Base-by-base conservation (phyloP, 768 basidiomycete genomes). In the Rhodotorula graminis region DNA sequence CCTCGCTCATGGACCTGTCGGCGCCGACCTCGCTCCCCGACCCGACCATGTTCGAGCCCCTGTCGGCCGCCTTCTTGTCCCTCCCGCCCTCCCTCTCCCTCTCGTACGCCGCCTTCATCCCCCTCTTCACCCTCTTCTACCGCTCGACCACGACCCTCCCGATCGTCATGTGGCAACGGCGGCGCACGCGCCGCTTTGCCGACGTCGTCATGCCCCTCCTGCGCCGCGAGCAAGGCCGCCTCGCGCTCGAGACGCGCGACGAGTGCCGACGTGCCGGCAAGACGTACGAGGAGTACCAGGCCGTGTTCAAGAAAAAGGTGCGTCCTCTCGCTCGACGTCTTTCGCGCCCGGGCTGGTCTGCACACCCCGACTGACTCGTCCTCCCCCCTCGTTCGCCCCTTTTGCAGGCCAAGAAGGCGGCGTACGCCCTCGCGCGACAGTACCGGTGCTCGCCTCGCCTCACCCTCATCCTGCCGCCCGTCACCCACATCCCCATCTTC, bases 401-500 rank as follows among this genome's bases (percentile, higher is more conserved):
- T 27, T 23, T 10, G 14, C 75, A 78, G 76, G 68, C 74, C 15
- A 72, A 72, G 37, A 29, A 31, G 37, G 49, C 61, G 9, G 70
- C 73, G 16, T 57, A 63, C 16, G 18, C 31, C 2, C 52, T 78
- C 37, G 61, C 76, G 5, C 57, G 64, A 10, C 29, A 75, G 60
- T 67, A 80, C 76, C 53, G 67, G 6, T 81, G 81, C 57, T 79
- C 80, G n/a, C 80, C 82, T 0, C 65, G 78, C 10, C 65, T 78
- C 2, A 82, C 82, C 12, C 64, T 80, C 18, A 63, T 80, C 50
- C 52, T 78, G 18, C 82, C 82, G 0, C 77, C 81, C 4, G 66
- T 80, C 18, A 64, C 81, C 47, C 81, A 82, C 73, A 74, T 82
- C 37, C 82, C 82, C 19, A 70, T 83, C 55, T 79, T 83, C 65